Percentiles rank a stretch among this genome's conserved stretches.
Conservation (phyloP, 73 alveolate species). For the Effrenium voratum region DNA sequence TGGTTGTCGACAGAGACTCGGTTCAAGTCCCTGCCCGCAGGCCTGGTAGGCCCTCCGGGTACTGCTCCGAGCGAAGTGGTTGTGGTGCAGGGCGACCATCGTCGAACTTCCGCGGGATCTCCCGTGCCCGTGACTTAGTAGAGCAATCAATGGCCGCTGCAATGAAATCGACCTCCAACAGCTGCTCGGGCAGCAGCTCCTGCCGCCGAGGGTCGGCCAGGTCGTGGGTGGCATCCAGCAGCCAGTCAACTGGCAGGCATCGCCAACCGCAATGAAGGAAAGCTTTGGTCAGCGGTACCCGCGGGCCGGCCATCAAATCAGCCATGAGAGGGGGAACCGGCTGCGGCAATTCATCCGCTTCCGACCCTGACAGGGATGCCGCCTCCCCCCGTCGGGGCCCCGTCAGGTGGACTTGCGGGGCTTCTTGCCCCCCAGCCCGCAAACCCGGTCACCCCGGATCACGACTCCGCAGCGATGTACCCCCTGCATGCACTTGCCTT, state of each 20-base stretch:
- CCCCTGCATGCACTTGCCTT: background rate
- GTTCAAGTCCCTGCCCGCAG: background rate
- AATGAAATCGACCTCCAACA: background rate
- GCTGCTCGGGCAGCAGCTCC: background rate
- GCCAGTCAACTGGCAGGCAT: background rate
- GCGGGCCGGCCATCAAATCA: background rate
- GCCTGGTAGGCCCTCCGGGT: background rate
- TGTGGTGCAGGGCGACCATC: background rate
- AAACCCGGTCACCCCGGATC: background rate
- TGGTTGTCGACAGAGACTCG: background rate
- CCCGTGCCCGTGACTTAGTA: slow-evolving; percentile 12
- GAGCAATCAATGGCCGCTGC: background rate
- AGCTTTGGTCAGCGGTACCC: background rate
- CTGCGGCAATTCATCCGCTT: background rate
- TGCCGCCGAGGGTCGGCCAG: slow-evolving; percentile 1
- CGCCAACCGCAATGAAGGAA: slow-evolving; percentile 1
- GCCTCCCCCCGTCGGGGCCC: background rate
- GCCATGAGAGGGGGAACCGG: background rate
- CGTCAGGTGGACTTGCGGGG: background rate
- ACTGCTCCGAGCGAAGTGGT: background rate
- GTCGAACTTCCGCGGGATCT: background rate
- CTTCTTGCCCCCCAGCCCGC: background rate
- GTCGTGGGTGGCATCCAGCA: background rate
- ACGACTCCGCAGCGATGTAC: slow-evolving; percentile 1
- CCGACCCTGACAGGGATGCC: background rate